Evolutionary conservation across 208 protist species (phyloP).

Genomic region (Acanthamoeba lenticulata): DNA sequence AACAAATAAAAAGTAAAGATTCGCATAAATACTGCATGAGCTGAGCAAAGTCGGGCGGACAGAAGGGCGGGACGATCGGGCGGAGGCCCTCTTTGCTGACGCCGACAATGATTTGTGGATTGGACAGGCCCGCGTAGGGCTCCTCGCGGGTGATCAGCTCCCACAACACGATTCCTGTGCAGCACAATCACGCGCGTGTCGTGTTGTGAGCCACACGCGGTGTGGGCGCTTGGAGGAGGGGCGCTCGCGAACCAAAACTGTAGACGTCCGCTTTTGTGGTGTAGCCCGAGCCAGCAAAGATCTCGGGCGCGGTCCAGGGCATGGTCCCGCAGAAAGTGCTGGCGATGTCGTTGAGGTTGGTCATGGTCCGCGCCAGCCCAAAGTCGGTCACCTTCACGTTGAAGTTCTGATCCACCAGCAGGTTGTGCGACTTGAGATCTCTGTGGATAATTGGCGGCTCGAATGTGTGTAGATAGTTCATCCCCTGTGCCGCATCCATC

Average conservation of each 20-base stretch:
- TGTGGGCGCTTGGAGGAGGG: neutral
- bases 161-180: constrained; percentile 62
- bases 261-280: constrained; percentile 53
- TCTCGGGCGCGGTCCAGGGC: constrained; percentile 61
- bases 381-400: constrained; percentile 61
- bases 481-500: constrained; percentile 78
- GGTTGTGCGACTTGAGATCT: constrained; percentile 79
- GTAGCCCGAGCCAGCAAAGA: constrained; percentile 24
- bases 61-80: neutral
- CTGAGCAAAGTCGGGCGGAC: constrained; percentile 34
- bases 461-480: constrained; percentile 81
- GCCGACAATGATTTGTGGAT: constrained; percentile 46
- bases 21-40: constrained; percentile 55
- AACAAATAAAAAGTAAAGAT: neutral
- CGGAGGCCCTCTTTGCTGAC: constrained; percentile 46
- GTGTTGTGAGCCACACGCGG: neutral
- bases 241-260: neutral
- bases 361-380: constrained; percentile 18
- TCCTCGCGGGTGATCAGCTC: constrained; percentile 29
- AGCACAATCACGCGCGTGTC: no score
- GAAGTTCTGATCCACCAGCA: constrained; percentile 70
- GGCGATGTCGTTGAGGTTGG: constrained; percentile 37
- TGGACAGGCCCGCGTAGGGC: constrained; percentile 25
- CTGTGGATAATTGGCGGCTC: constrained; percentile 77
- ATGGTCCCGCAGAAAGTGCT: constrained; percentile 53